Evolutionary conservation across 495 filamentous ascomycete species (phyloP).

Genomic region (Ramalina peruviana): DNA sequence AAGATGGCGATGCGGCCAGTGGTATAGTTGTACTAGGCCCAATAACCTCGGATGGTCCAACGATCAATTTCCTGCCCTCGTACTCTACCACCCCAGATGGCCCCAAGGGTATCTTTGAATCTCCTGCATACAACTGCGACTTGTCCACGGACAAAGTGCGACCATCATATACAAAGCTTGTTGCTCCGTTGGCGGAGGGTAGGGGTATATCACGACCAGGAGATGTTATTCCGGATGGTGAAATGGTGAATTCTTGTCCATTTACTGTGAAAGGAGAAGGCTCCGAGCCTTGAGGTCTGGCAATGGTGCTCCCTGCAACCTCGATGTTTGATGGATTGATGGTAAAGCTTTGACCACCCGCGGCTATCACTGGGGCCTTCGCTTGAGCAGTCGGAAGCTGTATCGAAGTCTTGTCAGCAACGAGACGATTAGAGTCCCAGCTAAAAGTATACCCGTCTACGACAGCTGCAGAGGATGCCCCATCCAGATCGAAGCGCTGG

Average conservation of each 20-base stretch:
- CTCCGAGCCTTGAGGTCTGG: constrained; percentile 9
- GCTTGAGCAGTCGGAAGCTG: constrained; percentile 4
- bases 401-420: constrained; percentile 10
- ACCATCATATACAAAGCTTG: constrained; percentile 9
- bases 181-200: background rate
- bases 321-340: constrained; percentile 14
- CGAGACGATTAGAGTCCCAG: constrained; percentile 8
- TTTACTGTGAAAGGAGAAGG: constrained; percentile 3
- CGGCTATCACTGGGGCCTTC: constrained; percentile 8
- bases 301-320: constrained; percentile 8
- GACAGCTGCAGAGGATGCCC: constrained; percentile 4
- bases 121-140: constrained; percentile 11
- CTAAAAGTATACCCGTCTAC: constrained; percentile 12
- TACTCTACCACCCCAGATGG: constrained; percentile 8
- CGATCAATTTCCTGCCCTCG: constrained; percentile 9
- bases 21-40: constrained; percentile 17
- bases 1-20: constrained; percentile 17
- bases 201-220: constrained; percentile 1
- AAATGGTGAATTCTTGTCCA: constrained; percentile 1
- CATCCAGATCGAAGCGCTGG: constrained; percentile 3
- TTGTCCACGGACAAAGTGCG: constrained; percentile 13
- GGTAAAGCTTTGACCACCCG: constrained; percentile 13
- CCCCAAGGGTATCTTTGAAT: constrained; percentile 10
- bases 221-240: constrained; percentile 4
- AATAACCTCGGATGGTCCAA: constrained; percentile 11